Percentiles rank a stretch among this genome's conserved stretches.
Evolutionary conservation across 2,329 filamentous ascomycete genomes (phyloP).

Genomic region (Knufia fluminis): DNA sequence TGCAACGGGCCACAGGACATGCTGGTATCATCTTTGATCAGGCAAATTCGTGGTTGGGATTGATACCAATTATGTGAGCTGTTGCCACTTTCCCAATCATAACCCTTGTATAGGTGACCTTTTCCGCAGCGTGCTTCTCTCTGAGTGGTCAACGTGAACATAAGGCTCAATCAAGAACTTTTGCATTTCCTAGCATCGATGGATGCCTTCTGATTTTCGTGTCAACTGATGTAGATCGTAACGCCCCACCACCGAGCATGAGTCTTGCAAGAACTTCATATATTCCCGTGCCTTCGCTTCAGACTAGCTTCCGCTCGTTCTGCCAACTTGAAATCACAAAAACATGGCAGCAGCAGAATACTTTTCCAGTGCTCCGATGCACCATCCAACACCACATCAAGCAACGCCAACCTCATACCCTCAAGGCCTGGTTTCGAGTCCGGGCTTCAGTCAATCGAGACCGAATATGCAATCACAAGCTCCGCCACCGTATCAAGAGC

Average conservation of each 20-base stretch:
- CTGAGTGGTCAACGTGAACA: neutral
- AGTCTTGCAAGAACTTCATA: neutral
- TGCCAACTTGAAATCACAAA: neutral
- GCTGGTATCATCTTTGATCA: neutral
- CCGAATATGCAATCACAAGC: slow-evolving; percentile 6
- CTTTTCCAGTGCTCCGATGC: slow-evolving; percentile 14
- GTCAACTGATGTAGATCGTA: neutral
- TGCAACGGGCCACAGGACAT: neutral
- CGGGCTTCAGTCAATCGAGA: neutral
- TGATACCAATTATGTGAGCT: neutral
- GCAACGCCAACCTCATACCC: slow-evolving; percentile 10
- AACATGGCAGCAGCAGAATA: slow-evolving; percentile 23
- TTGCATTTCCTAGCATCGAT: neutral
- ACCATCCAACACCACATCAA: slow-evolving; percentile 12
- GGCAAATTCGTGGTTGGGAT: neutral
- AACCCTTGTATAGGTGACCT: too few relatives aligned
- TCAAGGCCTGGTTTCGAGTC: neutral
- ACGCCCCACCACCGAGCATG: neutral
- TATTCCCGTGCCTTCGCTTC: neutral
- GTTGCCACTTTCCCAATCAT: neutral
- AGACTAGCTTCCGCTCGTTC: neutral
- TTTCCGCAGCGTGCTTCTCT: neutral
- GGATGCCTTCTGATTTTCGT: neutral
- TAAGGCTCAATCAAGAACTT: slow-evolving; percentile 2
- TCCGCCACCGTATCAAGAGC: slow-evolving; percentile 19